These are phyloP conservation scores for Saturnispora mendoncae DNA, from an alignment of 805 yeast species.

Conservation along the genomic window DNA sequence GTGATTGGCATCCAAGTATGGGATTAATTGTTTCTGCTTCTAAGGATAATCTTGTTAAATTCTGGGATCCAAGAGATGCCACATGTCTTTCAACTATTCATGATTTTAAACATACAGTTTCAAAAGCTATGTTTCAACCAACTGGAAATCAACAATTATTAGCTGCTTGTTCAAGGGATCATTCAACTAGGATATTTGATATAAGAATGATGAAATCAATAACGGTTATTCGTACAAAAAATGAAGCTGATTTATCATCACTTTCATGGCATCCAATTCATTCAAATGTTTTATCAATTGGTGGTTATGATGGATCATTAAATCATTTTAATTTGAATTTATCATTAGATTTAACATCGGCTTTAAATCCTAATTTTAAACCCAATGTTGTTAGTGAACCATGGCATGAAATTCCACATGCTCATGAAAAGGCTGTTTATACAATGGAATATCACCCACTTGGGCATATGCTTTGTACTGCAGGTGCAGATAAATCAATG, in stretches of 20 bases:
- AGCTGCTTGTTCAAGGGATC: constrained; percentile 84
- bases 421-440: constrained; percentile 90
- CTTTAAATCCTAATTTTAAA: neutral
- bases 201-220: constrained; percentile 76
- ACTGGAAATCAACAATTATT: constrained; percentile 61
- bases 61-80: constrained; percentile 92
- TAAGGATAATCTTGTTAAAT: constrained; percentile 83
- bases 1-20: constrained; percentile 91
- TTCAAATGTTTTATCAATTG: constrained; percentile 68
- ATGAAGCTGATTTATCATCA: constrained; percentile 76
- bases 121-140: constrained; percentile 69
- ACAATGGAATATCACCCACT: constrained; percentile 87
- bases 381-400: constrained; percentile 8
- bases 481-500: constrained; percentile 88
- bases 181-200: constrained; percentile 82
- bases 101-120: constrained; percentile 92
- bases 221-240: constrained; percentile 55
- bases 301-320: constrained; percentile 83
- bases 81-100: constrained; percentile 71
- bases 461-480: constrained; percentile 86
- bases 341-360: constrained; percentile 27
- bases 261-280: constrained; percentile 92
- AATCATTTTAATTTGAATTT: constrained; percentile 63
- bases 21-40: constrained; percentile 90
- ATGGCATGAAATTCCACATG: constrained; percentile 66